phyloP scores from a whole-genome alignment of 2,329 filamentous ascomycete species.

The Fusarium scirpi region DNA sequence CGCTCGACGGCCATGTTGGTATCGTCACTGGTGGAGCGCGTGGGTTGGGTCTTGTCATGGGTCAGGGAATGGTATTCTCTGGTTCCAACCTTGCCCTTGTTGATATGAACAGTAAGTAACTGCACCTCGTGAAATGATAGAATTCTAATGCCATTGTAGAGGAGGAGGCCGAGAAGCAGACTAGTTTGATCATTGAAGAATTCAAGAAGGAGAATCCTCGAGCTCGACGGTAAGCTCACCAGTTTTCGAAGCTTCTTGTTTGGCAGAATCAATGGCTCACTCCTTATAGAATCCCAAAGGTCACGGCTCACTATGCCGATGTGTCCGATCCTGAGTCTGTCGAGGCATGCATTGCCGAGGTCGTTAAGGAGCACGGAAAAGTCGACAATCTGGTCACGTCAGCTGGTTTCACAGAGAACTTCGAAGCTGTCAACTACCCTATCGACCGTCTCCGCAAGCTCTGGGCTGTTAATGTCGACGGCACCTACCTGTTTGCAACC shows the following conservation, averaged over 20 bases:
- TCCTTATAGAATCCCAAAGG: conserved; percentile 73
- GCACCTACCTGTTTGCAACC: conserved; percentile 89
- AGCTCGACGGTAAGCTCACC: conserved; percentile 67
- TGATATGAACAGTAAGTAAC: conserved; percentile 84
- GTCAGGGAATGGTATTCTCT: conserved; percentile 87
- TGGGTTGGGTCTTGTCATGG: conserved; percentile 92
- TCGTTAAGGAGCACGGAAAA: conserved; percentile 71
- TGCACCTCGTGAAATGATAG: not conserved
- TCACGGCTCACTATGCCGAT: conserved; percentile 91
- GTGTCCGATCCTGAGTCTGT: conserved; percentile 86
- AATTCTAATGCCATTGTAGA: conserved; percentile 61
- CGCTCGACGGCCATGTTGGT: conserved; percentile 83
- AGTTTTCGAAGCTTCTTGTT: not conserved
- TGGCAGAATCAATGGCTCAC: conserved; percentile 6
- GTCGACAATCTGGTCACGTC: conserved; percentile 95
- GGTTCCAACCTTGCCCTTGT: conserved; percentile 92
- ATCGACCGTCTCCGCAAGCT: conserved; percentile 92
- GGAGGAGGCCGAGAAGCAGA: conserved; percentile 85
- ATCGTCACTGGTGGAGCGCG: conserved; percentile 92
- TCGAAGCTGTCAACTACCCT: conserved; percentile 90
- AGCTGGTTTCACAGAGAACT: conserved; percentile 97
- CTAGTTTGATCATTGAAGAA: conserved; percentile 76
- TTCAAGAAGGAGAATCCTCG: conserved; percentile 86
- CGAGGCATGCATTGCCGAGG: conserved; percentile 76
- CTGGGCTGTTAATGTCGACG: conserved; percentile 93